These are phyloP conservation scores for Phytophthora pistaciae DNA, from an alignment of 352 stramenopile genomes.

Conservation along the genomic window DNA sequence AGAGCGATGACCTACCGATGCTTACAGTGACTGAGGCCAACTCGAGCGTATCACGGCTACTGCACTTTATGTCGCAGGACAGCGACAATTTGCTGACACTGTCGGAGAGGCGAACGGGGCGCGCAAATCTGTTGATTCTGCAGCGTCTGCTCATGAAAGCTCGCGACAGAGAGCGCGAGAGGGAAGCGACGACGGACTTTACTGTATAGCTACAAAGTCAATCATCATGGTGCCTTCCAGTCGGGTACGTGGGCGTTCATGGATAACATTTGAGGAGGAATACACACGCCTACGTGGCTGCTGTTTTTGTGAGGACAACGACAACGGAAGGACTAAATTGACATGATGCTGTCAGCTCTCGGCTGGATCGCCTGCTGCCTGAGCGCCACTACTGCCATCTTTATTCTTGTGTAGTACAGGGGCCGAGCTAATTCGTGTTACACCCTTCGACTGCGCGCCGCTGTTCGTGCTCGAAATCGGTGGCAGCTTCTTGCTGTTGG, in stretches of 20 bases:
- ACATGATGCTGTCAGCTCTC: constrained; percentile 25
- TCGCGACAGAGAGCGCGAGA: constrained; percentile 49
- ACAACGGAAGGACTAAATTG: constrained; percentile 20
- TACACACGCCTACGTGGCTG: constrained; percentile 22
- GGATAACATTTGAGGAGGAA: constrained; percentile 34
- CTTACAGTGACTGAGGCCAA: constrained; percentile 48
- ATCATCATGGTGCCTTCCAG: constrained; percentile 4
- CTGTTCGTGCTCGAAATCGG: constrained; percentile 48
- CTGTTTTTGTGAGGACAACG: constrained; percentile 10
- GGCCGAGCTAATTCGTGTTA: constrained; percentile 70
- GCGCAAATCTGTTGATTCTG: constrained; percentile 56
- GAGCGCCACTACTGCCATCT: constrained; percentile 30
- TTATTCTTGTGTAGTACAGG: constrained; percentile 70
- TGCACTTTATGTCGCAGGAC: constrained; percentile 60
- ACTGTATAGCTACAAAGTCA: constrained; percentile 40
- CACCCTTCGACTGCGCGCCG: constrained; percentile 27
- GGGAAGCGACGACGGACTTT: constrained; percentile 44
- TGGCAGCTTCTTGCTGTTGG: constrained; percentile 67
- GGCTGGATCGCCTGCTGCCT: constrained; percentile 24
- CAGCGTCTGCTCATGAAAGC: constrained; percentile 64
- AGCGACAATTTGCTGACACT: constrained; percentile 41
- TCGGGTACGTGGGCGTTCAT: constrained; percentile 14
- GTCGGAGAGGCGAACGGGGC: constrained; percentile 51
- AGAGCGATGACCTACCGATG: constrained; percentile 44
- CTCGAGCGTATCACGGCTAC: constrained; percentile 44